These are phyloP conservation scores for Herpetomonas tarakana DNA, from an alignment of 208 protist genomes.

Conservation along the genomic window DNA sequence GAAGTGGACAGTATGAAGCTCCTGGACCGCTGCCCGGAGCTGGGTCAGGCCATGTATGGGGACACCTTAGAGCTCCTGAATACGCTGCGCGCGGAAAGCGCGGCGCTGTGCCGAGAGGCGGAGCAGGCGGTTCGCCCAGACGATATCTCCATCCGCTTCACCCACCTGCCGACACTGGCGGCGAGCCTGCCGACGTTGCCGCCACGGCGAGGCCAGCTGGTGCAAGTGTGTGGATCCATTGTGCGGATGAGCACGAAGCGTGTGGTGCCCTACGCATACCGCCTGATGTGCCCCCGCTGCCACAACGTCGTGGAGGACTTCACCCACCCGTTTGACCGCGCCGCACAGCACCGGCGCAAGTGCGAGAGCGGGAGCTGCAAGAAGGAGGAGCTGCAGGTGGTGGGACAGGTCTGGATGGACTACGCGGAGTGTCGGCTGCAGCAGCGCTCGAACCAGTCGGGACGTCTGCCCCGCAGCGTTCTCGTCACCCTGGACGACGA, in stretches of 20 bases:
- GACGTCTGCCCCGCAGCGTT: slow-evolving; percentile 70
- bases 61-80: slow-evolving; percentile 45
- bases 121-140: slow-evolving; percentile 35
- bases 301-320: slow-evolving; percentile 32
- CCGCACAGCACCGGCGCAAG: slow-evolving; percentile 25
- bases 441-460: slow-evolving; percentile 72
- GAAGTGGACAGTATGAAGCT: slow-evolving; percentile 82
- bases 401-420: slow-evolving; percentile 85
- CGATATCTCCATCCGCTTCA: slow-evolving; percentile 64
- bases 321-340: slow-evolving; percentile 67
- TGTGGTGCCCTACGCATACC: slow-evolving; percentile 69
- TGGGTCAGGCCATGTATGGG: slow-evolving; percentile 40
- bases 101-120: slow-evolving; percentile 50
- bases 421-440: slow-evolving; percentile 88
- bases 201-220: slow-evolving; percentile 51
- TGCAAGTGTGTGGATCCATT: slow-evolving; percentile 77
- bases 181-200: slow-evolving; percentile 57
- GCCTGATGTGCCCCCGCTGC: slow-evolving; percentile 72
- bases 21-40: slow-evolving; percentile 39
- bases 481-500: slow-evolving; percentile 85
- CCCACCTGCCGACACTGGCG: slow-evolving; percentile 55
- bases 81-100: slow-evolving; percentile 31
- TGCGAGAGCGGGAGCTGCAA: slow-evolving; percentile 60
- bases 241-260: slow-evolving; percentile 79
- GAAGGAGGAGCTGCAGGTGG: slow-evolving; percentile 63